Percentiles rank a stretch among this genome's conserved stretches.
Evolutionary conservation across 352 stramenopile species (phyloP).

Genomic region (Globisporangium paddicum): DNA sequence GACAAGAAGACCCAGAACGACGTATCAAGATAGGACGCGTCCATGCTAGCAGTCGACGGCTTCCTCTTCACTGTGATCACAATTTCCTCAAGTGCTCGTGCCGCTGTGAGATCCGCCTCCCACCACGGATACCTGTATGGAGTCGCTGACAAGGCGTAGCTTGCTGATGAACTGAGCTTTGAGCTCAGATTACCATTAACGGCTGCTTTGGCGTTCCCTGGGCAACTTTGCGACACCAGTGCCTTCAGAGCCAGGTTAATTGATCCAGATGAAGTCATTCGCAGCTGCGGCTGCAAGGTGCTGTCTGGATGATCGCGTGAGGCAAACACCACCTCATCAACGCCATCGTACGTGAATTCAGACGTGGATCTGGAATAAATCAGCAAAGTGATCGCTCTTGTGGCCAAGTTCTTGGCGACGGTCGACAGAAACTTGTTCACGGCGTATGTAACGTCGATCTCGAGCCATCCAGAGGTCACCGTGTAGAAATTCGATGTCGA

Average conservation of each 20-base stretch:
- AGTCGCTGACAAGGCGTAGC: conserved; percentile 45
- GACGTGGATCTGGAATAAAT: conserved; percentile 40
- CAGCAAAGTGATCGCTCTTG: conserved; percentile 43
- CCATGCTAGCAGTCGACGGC: conserved; percentile 24
- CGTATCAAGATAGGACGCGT: conserved; percentile 23
- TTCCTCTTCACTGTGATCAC: conserved; percentile 45
- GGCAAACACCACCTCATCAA: conserved; percentile 52
- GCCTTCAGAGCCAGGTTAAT: conserved; percentile 39
- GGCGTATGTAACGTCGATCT: conserved; percentile 63
- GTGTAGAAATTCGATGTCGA: conserved; percentile 31
- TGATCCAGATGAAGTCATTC: conserved; percentile 39
- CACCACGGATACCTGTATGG: conserved; percentile 57
- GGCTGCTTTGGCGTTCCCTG: conserved; percentile 42
- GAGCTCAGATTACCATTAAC: conserved; percentile 35
- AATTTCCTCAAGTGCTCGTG: conserved; percentile 43
- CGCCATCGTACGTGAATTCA: conserved; percentile 43
- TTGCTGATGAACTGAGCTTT: conserved; percentile 32
- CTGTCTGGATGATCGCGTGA: conserved; percentile 41
- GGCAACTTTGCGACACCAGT: conserved; percentile 38
- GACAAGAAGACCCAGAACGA: conserved; percentile 53
- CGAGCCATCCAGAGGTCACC: conserved; percentile 39
- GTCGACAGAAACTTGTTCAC: conserved; percentile 44
- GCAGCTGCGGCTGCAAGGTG: conserved; percentile 33
- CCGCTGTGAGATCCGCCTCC: conserved; percentile 33
- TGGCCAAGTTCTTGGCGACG: conserved; percentile 8